Percentiles rank a stretch among this genome's conserved stretches.
These are phyloP conservation scores for Heimioporus sp. DNA, from an alignment of 768 basidiomycete species.

Conservation along the genomic window DNA sequence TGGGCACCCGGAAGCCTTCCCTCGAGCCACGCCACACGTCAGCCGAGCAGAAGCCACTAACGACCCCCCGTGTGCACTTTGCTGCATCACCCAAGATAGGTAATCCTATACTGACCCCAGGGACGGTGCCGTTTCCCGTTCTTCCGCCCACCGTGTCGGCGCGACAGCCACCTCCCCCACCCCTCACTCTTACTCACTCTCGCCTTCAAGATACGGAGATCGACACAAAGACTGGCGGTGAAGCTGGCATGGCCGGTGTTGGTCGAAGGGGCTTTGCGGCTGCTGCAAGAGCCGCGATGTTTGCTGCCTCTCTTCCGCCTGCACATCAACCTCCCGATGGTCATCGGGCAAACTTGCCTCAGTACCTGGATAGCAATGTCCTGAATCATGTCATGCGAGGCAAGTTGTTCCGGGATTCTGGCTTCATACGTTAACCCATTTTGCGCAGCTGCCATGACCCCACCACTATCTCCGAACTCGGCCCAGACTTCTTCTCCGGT, in stretches of 20 bases:
- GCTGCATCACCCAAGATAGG: constrained; percentile 7
- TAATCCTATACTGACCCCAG: constrained; percentile 9
- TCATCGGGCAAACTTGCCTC: constrained; percentile 37
- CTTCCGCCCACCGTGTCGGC: constrained; percentile 3
- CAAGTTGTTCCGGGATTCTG: constrained; percentile 11
- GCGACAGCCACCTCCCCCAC: constrained; percentile 21
- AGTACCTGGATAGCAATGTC: constrained; percentile 45
- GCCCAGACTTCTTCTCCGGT: constrained; percentile 32
- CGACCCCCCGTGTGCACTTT: background rate
- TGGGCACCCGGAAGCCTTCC: constrained; percentile 16
- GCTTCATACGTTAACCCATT: constrained; percentile 8
- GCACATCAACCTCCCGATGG: constrained; percentile 7
- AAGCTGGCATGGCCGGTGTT: constrained; percentile 89
- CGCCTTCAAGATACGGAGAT: constrained; percentile 35
- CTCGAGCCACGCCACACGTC: constrained; percentile 8
- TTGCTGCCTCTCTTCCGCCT: constrained; percentile 25
- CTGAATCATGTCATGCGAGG: constrained; percentile 31
- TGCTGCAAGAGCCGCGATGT: constrained; percentile 63
- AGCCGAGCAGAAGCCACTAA: background rate
- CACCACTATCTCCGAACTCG: constrained; percentile 35
- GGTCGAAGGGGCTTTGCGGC: constrained; percentile 81
- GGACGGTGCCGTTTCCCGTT: constrained; percentile 15
- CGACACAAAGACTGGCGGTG: constrained; percentile 73
- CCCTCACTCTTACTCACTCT: constrained; percentile 8
- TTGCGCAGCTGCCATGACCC: constrained; percentile 27